Base-by-base conservation (phyloP, 2,329 filamentous ascomycete genomes). In the Aurifilum marmelostoma region DNA sequence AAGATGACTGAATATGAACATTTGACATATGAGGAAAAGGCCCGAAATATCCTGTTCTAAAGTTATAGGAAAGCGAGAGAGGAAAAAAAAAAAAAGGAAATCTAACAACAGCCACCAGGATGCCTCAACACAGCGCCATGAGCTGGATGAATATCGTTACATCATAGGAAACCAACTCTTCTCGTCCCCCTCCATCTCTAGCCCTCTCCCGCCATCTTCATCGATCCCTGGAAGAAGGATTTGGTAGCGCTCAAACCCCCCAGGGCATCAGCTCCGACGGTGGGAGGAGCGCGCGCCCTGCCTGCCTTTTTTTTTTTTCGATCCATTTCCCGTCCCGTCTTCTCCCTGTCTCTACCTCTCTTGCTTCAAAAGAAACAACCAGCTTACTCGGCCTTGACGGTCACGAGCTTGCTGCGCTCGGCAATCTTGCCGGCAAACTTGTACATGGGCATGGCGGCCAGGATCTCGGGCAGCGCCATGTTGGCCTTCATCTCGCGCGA, bases 401-500 rank as follows among this genome's bases (percentile, higher is more conserved):
- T 66, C 24, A 70, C 68, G 47, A 67, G 62, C 68, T 67, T 70
- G 47, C 65, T 67, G 54, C 66, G 66, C 65, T 67, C 65, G 16
- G 65, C 56, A 52, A 70, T 67, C 65, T 67, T 70, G 47, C 27
- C 68, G 21, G 68, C 68, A 21, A 70, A 67, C 39, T 60, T 58
- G 27, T 60, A 41, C 65, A 70, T 70, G 3, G 68, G 68, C n/a
- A 67, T 66, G 3, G 65, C 65, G 2, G 68, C 68, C 68, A 70
- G 18, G 21, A 70, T 67, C 62, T 70, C 68, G 6, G 66, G 58
- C 62, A 70, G 43, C 8, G 68, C 61, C 56, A 70, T 54, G 56
- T 63, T 67, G 7, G 68, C 65, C 65, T 67, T 67, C 58, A 70
- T 60, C 65, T 70, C 68, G 16, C 68, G 27, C 29, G 63, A 61